Conservation (phyloP, 2,329 filamentous ascomycete genomes). For the Ophidiomyces ophidiicola region DNA sequence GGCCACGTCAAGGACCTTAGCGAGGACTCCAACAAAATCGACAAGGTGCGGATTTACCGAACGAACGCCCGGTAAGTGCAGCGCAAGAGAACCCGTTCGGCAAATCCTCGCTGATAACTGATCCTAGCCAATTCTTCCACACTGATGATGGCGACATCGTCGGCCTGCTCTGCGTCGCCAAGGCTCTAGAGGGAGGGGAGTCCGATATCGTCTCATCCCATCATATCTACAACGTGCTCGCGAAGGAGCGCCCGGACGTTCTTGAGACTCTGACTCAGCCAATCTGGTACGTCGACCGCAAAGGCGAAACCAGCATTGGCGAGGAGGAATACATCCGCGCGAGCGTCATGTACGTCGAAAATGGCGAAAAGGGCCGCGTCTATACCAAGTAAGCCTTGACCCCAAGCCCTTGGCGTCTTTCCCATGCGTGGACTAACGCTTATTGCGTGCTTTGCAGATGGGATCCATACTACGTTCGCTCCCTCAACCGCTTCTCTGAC, state of each 20-base stretch:
- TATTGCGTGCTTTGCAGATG: constrained; percentile 35
- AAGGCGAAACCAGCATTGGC: constrained; percentile 65
- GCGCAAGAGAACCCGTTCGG: too few relatives aligned
- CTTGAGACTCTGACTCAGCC: constrained; percentile 62
- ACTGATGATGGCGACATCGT: constrained; percentile 73
- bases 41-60: constrained; percentile 80
- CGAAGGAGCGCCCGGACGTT: constrained; percentile 63
- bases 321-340: constrained; percentile 63
- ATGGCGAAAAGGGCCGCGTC: constrained; percentile 51
- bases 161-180: constrained; percentile 67
- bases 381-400: constrained; percentile 52
- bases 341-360: constrained; percentile 65
- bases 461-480: constrained; percentile 80
- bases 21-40: constrained; percentile 67
- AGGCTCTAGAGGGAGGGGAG: constrained; percentile 70
- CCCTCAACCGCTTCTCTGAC: constrained; percentile 61
- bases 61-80: constrained; percentile 55
- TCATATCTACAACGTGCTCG: constrained; percentile 68
- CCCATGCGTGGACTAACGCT: constrained; percentile 14
- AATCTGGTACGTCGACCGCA: constrained; percentile 86
- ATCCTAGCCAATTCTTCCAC: constrained; percentile 63
- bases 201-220: constrained; percentile 70
- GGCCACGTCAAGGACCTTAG: constrained; percentile 84
- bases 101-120: neutral
- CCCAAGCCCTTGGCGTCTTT: neutral